Conservation (phyloP, 2,329 filamentous ascomycete genomes). For the Xylariaceae sp. region DNA sequence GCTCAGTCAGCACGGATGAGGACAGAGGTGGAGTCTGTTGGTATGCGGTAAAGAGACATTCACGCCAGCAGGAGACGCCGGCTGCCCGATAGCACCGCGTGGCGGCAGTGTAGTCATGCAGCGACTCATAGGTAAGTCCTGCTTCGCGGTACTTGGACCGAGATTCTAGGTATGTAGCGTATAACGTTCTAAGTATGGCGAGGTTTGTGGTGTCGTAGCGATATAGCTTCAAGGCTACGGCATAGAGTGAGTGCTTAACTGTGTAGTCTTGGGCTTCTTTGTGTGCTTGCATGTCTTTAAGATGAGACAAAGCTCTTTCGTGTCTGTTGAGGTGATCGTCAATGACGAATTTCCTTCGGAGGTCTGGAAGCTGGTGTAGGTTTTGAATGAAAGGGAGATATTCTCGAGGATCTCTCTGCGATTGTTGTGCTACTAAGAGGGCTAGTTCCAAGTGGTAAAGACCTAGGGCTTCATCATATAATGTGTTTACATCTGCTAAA, state of each 20-base stretch:
- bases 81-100: slow-evolving; percentile 84
- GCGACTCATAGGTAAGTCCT: slow-evolving; percentile 87
- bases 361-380: slow-evolving; percentile 73
- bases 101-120: slow-evolving; percentile 74
- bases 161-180: slow-evolving; percentile 77
- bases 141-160: slow-evolving; percentile 84
- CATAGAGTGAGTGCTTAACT: slow-evolving; percentile 80
- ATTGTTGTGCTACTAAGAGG: slow-evolving; percentile 90
- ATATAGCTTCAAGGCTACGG: slow-evolving; percentile 77
- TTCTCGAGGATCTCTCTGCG: slow-evolving; percentile 92
- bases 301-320: slow-evolving; percentile 76
- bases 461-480: slow-evolving; percentile 89
- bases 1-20: slow-evolving; percentile 62
- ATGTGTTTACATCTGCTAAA: slow-evolving; percentile 86
- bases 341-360: slow-evolving; percentile 80
- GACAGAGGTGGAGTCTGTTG: slow-evolving; percentile 68
- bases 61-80: slow-evolving; percentile 80
- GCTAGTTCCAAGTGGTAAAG: slow-evolving; percentile 91
- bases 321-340: slow-evolving; percentile 84
- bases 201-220: slow-evolving; percentile 77
- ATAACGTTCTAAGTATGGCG: slow-evolving; percentile 73
- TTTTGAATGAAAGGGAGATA: slow-evolving; percentile 94
- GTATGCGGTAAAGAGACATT: slow-evolving; percentile 81
- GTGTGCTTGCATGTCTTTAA: slow-evolving; percentile 76
- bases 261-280: slow-evolving; percentile 80